Base-by-base conservation (phyloP, 2,329 filamentous ascomycete genomes). In the Aspergillus sp. region DNA sequence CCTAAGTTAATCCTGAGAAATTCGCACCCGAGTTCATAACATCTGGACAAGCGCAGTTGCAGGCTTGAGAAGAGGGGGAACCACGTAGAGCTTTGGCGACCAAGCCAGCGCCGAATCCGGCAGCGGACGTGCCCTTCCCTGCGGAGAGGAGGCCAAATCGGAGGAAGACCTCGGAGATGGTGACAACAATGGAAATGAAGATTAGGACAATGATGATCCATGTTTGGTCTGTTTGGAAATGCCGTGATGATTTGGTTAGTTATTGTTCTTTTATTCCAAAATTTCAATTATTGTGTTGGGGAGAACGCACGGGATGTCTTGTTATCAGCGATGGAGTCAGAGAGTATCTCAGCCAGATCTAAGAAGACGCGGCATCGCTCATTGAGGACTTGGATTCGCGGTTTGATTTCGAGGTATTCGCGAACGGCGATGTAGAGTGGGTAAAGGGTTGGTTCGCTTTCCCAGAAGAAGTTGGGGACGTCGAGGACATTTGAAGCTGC, bases 121-220 rank as follows among this genome's bases (percentile, higher is more conserved):
- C 51, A 1, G 60, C 54, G 1, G 63, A 54, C 9, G 64, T 21
- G 12, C 62, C 63, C 53, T 72, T 64, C 21, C 69, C 66, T 21
- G 71, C 62, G 17, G 74, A 72, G 52, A 96, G 77, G 54, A 96
- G 89, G 27, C 82, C 87, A 70, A 98, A 98, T 6, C 95, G 84
- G 51, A 99, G 79, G 55, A 89, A 86, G 8, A 98, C 93, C 77
- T 99, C 95, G 3, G 89, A 88, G 51, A 91, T 89, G 2, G 95
- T 98, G 53, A 99, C 91, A 52, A 92, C 80, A 68, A 99, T 98
- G 70, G 89, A 93, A 64, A 98, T 80, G 47, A 96, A 76, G 70
- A 99, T 99, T 46, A 99, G 84, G 46, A 96, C 83, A 68, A 99
- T 99, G 74, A 98, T 89, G 74, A 99, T 98, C 93, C 93, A 98